Base-by-base conservation (phyloP, 2,329 filamentous ascomycete species). In the Penicillium aurantiogriseum region DNA sequence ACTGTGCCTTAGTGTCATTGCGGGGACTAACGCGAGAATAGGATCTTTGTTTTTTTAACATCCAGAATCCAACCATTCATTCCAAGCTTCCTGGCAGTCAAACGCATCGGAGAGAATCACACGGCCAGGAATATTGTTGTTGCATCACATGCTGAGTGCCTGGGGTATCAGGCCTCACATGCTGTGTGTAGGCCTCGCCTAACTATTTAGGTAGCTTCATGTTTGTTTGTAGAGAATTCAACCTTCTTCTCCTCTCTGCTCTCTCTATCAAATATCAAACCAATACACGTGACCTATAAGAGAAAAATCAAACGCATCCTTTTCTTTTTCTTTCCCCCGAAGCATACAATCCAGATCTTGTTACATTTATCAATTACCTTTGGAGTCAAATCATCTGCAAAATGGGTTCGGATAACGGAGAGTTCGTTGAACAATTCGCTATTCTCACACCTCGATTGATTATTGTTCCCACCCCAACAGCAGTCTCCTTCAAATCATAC, bases 361-460 rank as follows among this genome's bases (percentile, higher is more conserved):
- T 25, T 15, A 4, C 9, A 25, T 44, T 23, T 9, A 19, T 15
- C 15, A 5, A 11, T 35, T 13, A 25, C 4, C 9, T 9, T 6
- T 44, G 4, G 4, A 10, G 17, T 9, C 11, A 9, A 11, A 25
- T 19, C 8, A 15, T 35, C 5, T 21, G 5, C 29, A 51, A 29
- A 25, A 51, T 55, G 53, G n/a, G 6, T 7, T 29, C 10, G 4
- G 15, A 29, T 6, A 21, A 29, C 2, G 39, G 25, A 21, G 10
- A 4, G 4, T 33, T 21, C 10, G 9, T 36, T 15, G 46, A 66
- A 15, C 58, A 58, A 10, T 63, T 67, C 21, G 58, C 39, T 10
- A 49, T 67, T 27, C 33, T 65, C 15, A 67, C 65, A 9, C 52
- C 62, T 21, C 51, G 60, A 40, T 40, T 67, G 4, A 44, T 67